Base-by-base conservation (phyloP, 2,329 filamentous ascomycete genomes). In the Penicillium sp. region DNA sequence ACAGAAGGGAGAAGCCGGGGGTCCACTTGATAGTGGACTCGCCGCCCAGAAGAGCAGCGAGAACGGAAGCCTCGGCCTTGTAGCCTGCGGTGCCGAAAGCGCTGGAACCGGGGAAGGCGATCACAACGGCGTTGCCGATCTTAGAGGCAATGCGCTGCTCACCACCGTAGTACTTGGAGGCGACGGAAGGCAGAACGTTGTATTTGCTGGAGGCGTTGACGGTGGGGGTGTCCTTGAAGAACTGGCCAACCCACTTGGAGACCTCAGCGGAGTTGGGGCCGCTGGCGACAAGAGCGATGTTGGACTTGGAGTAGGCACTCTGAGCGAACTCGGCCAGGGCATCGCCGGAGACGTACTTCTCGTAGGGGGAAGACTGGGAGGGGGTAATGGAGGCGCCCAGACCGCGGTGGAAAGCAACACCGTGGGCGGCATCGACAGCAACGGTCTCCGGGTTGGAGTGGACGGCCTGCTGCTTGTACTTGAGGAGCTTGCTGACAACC, bases 1-100 rank as follows among this genome's bases (percentile, higher is more conserved):
- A 84, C 60, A 99, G 86, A 61, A 97, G 84, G 59, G 90, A 93
- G 84, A 96, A 97, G 69, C 94, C 94, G 62, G 91, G 81, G 52
- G 91, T 88, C 93, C 93, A 99, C 83, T 97, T 99, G 82, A 97
- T 92, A 77, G 82, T 89, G 54, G 92, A 89, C 78, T 95, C 81
- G 61, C 93, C 94, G 72, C 94, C 94, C 52, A 99, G 89, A 21
- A 99, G 87, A 63, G 92, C 87, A 57, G 90, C 86, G 56, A 99
- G 87, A 62, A 99, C 92, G 62, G 89, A 85, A 63, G 91, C 85
- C 79, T 97, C 93, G 56, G 94, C 90, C 83, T 96, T 96, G 83
- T 90, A 91, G 70, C 86, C 86, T 63, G 83, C 82, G 68, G 81
- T 75, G 40, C 86, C 87, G 70, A 85, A 85, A 38, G 88, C 87